Evolutionary conservation across 805 yeast species (phyloP), one percentile per base, ranked within the genome.

Genomic region (Metschnikowia cubensis): DNA sequence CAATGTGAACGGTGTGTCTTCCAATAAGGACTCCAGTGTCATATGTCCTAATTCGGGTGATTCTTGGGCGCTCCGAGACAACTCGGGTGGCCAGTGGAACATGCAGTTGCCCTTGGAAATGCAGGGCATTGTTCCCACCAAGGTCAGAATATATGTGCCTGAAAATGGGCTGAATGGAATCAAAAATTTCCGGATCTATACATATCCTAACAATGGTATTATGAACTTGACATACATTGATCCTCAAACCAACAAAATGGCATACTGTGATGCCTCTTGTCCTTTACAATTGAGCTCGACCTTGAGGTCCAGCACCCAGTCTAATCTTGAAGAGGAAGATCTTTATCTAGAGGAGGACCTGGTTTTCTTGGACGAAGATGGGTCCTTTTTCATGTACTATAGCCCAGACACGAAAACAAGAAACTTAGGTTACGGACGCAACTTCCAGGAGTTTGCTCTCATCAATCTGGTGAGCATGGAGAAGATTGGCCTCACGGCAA

Each of bases 181-280:
- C 5, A 74, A 83, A 44, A 51, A 76, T 6, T 94, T 91, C 64
- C 77, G 97, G 59, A 71, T 94, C 6, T 70, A 85, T 36, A 83
- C 96, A 0, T 69, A 77, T 48, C 97, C 97, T 0, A 77, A 90
- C 11, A 79, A 84, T 57, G 89, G 97, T 56, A 92, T 92, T 53
- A 87, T 94, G 96, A 94, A 94, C 64, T 66, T 94, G 55, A 82
- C 95, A 0, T 94, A 90, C 60, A 71, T 87, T 20, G 92, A 92
- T 62, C 96, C 96, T 2, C 52, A 62, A 0, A 77, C 89, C 2
- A 82, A 85, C 44, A 68, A 73, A n/a, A 45, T 77, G 3, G 63
- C 69, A 14, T 70, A 70, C 61, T 94, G 99, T 73, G 96, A 90
- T 65, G 95, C 96, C 0, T 85, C 81, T 78, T 94, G 99, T 67